These are phyloP conservation scores for Metarhizium robertsii DNA, from an alignment of 2,329 filamentous ascomycete species.

Conservation along the genomic window DNA sequence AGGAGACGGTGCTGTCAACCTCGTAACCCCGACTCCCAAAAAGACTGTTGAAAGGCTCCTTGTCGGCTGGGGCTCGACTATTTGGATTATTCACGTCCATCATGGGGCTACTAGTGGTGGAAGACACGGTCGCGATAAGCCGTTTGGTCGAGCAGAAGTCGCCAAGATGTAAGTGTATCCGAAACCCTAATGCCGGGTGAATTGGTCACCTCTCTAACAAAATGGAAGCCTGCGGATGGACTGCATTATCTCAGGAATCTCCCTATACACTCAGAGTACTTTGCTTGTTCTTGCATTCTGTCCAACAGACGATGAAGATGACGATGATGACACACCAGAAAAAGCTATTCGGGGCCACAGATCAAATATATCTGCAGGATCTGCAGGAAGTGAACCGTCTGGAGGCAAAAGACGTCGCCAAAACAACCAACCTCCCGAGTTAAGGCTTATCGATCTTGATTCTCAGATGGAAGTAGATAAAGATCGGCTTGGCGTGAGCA, in stretches of 20 bases:
- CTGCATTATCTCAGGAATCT: conserved; percentile 95
- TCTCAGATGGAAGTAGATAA: conserved; percentile 83
- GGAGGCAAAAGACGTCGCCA: conserved; percentile 61
- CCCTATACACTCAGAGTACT: conserved; percentile 86
- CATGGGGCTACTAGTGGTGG: conserved; percentile 59
- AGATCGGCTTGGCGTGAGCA: conserved; percentile 75
- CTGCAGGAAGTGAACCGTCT: conserved; percentile 47
- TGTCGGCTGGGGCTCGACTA: conserved; percentile 90
- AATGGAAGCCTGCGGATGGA: conserved; percentile 72
- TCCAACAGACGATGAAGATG: conserved; percentile 57
- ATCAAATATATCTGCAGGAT: conserved; percentile 33
- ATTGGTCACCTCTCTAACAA: not conserved
- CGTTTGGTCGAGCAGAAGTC: conserved; percentile 76
- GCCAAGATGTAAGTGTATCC: conserved; percentile 67
- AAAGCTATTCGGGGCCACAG: conserved; percentile 26
- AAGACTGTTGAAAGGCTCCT: conserved; percentile 62
- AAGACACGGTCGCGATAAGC: conserved; percentile 59
- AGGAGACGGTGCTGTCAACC: not conserved
- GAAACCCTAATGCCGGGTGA: not conserved
- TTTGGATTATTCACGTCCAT: conserved; percentile 92
- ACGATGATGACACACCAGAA: conserved; percentile 35
- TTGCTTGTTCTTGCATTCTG: conserved; percentile 89
- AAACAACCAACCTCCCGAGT: conserved; percentile 76
- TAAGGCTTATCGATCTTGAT: conserved; percentile 81
- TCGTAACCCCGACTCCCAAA: not conserved